Evolutionary conservation across 139 green algal genomes (phyloP), one percentile per base, ranked within the genome.

Genomic region (Tetradesmus obliquus): DNA sequence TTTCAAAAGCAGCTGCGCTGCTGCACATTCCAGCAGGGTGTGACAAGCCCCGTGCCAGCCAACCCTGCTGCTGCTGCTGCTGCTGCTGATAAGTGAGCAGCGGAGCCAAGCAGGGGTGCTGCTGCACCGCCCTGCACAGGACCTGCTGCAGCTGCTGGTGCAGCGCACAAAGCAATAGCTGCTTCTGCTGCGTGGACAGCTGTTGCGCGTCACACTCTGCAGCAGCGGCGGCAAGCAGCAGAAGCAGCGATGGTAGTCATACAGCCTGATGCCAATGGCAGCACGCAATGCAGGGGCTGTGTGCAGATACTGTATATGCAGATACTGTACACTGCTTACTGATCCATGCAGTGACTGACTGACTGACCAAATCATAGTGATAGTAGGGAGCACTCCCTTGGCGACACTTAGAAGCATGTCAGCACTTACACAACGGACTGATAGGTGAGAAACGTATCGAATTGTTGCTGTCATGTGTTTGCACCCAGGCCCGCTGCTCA

Each of bases 141-240:
- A 92, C 66, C 53, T 92, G 72, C 80, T 87, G 80, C 62, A 97
- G 91, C 15, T 91, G 92, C 32, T 88, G 83, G 54, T 94, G 95
- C 62, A 98, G 93, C 17, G 92, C 87, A 58, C 90, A 88, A 13
- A 98, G 94, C 84, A 98, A 87, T 66, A 79, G 85, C 20, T 97
- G 3, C 82, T 96, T 95, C 60, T 96, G 85, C 9, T 92, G 87
- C 4, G 79, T 79, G 5, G 79, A 90, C 57, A 97, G 90, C 22
- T 82, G 19, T n/a, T 92, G 53, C 3, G 79, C 72, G 55, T 95
- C 92, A 15, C 80, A 91, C 9, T 91, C 95, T 96, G 94, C 5
- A 83, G 10, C 1, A 80, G 82, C 45, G 53, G 87, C 13, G 9
- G 66, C 54, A 86, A 55, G 45, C 3, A 72, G n/a, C 54, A 69